phyloP scores from a whole-genome alignment of 208 protist species.

The Leptomonas seymouri region DNA sequence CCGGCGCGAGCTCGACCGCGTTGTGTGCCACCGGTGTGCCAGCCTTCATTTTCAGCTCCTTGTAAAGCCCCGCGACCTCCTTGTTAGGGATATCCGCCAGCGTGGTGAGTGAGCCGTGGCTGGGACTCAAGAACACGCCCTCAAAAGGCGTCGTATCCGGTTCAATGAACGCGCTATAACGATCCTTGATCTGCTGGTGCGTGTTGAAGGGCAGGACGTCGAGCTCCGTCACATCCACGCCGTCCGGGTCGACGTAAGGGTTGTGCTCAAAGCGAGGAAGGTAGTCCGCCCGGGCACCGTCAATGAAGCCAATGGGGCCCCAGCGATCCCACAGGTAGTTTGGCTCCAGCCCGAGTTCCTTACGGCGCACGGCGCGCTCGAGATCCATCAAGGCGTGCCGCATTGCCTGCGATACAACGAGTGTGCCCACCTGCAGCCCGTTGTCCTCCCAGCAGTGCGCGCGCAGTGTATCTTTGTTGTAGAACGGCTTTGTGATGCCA shows the following conservation, averaged over 20 bases:
- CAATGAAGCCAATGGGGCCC: conserved; percentile 91
- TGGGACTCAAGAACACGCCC: conserved; percentile 63
- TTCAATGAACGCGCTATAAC: conserved; percentile 88
- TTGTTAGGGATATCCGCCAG: conserved; percentile 72
- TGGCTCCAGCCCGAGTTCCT: conserved; percentile 82
- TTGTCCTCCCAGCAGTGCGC: conserved; percentile 90
- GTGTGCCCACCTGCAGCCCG: conserved; percentile 81
- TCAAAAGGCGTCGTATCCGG: conserved; percentile 65
- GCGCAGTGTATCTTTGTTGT: conserved; percentile 77
- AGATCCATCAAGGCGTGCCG: conserved; percentile 90
- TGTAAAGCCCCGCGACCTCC: conserved; percentile 56
- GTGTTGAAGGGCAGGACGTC: conserved; percentile 89
- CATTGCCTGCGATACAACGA: conserved; percentile 89
- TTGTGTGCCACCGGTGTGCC: conserved; percentile 48
- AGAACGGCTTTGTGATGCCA: conserved; percentile 92
- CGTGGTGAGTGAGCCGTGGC: conserved; percentile 65
- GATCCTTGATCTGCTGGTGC: conserved; percentile 87
- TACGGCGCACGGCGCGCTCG: conserved; percentile 80
- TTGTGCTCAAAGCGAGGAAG: conserved; percentile 89
- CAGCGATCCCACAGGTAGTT: conserved; percentile 92
- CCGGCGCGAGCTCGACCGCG: conserved; percentile 45
- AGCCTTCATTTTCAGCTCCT: conserved; percentile 44
- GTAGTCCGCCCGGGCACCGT: conserved; percentile 79
- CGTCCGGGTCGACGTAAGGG: conserved; percentile 88
- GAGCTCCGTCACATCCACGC: conserved; percentile 88